These are phyloP conservation scores for Marsdenia floribunda DNA, from an alignment of 257 asterid genomes.

Conservation along the genomic window DNA sequence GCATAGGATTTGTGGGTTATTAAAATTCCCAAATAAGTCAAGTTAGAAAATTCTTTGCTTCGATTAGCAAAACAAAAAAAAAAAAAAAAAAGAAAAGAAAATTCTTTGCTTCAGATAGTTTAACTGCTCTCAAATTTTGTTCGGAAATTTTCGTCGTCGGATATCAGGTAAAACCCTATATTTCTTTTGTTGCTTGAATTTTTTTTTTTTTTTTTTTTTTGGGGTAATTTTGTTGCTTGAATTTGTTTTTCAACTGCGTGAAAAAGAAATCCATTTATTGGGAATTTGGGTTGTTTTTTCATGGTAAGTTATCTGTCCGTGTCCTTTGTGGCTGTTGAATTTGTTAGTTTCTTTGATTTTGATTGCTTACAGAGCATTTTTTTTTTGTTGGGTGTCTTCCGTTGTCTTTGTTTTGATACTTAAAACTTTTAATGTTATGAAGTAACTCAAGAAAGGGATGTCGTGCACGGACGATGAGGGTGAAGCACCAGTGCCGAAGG, in stretches of 20 bases:
- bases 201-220: too few species aligned
- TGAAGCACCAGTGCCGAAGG: constrained; percentile 27
- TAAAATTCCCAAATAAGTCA: not conserved
- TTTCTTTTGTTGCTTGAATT: too few species aligned
- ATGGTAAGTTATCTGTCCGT: not conserved
- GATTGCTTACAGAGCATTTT: not conserved
- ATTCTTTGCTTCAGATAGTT: not conserved
- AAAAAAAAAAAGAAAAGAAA: too few species aligned
- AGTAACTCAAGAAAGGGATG: constrained; percentile 31
- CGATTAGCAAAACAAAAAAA: too few species aligned
- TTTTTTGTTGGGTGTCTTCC: not conserved
- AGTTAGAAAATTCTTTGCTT: not conserved
- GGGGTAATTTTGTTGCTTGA: not conserved
- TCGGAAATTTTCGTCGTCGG: not conserved
- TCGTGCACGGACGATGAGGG: constrained; percentile 75
- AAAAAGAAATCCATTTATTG: too few species aligned
- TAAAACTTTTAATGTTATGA: not conserved
- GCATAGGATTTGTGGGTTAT: too few species aligned
- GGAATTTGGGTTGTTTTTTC: not conserved
- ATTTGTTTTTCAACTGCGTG: too few species aligned
- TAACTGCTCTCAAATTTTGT: not conserved
- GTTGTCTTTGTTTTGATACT: not conserved
- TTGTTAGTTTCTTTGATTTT: not conserved
- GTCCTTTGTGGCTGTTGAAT: not conserved
- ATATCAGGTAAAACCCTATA: too few species aligned